A percentile compares a stretch with the other conserved stretches of the same genome.
Evolutionary conservation across 1,139 yeast species (phyloP).

Genomic region (Kodamaea fungicola): DNA sequence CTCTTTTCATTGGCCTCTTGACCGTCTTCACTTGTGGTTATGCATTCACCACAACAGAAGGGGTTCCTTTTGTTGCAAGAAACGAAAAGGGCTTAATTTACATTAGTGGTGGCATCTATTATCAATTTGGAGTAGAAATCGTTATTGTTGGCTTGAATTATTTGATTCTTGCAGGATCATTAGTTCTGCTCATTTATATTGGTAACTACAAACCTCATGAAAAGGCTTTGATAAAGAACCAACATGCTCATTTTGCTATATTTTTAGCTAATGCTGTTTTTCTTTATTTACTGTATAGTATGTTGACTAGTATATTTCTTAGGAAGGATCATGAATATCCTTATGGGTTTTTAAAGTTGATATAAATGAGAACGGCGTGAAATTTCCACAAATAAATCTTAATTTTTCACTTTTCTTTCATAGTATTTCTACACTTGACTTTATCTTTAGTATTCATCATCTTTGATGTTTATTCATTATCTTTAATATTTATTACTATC

Average conservation of each 20-base stretch:
- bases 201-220: constrained; percentile 28
- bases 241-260: constrained; percentile 15
- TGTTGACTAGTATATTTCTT: constrained; percentile 37
- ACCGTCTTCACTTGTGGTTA: constrained; percentile 55
- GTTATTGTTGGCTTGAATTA: constrained; percentile 50
- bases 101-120: constrained; percentile 60
- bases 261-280: constrained; percentile 17
- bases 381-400: too few species aligned
- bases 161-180: constrained; percentile 34
- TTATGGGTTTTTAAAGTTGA: constrained; percentile 28
- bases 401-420: too few species aligned
- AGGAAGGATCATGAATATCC: constrained; percentile 44
- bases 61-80: constrained; percentile 60
- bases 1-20: constrained; percentile 38
- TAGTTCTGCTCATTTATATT: constrained; percentile 36
- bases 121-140: constrained; percentile 70
- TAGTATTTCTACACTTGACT: too few species aligned
- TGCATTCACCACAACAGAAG: constrained; percentile 57
- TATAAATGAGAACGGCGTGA: too few species aligned
- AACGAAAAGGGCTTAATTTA: constrained; percentile 47
- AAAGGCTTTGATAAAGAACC: constrained; percentile 17
- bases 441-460: too few species aligned
- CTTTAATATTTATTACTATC: too few species aligned
- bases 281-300: constrained; percentile 32
- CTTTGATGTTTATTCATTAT: too few species aligned